A percentile compares a stretch with the other conserved stretches of the same genome.
These are phyloP conservation scores for Murraya koenigii DNA, from an alignment of 345 rosid genomes.

Conservation along the genomic window DNA sequence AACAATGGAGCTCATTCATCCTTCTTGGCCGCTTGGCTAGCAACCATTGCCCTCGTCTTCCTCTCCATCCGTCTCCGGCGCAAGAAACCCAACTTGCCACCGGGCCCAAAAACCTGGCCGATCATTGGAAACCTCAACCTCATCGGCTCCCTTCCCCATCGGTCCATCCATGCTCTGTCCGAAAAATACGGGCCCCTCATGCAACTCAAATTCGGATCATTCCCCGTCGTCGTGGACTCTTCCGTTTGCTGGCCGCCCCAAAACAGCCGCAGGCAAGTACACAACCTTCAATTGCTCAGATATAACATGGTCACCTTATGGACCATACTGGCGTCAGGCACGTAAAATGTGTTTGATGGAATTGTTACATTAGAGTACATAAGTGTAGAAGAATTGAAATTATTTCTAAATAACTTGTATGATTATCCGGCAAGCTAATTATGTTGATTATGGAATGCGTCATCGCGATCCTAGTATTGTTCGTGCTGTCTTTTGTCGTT, in stretches of 20 bases:
- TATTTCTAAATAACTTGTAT: slow-evolving; percentile 27
- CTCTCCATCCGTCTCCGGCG: slow-evolving; percentile 32
- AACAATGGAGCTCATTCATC: slow-evolving; percentile 17
- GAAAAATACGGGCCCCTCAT: slow-evolving; percentile 57
- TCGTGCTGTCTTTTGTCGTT: too few relatives aligned
- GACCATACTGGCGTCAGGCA: slow-evolving; percentile 69
- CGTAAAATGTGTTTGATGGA: slow-evolving; percentile 57
- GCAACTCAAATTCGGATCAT: slow-evolving; percentile 22
- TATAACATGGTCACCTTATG: slow-evolving; percentile 64
- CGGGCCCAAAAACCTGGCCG: slow-evolving; percentile 70
- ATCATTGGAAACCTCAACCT: slow-evolving; percentile 68
- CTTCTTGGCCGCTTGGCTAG: slow-evolving; percentile 24
- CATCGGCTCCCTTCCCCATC: slow-evolving; percentile 62
- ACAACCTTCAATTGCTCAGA: slow-evolving; percentile 61
- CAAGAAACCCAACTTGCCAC: slow-evolving; percentile 42
- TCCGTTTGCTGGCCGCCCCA: slow-evolving; percentile 40
- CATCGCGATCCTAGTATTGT: too few relatives aligned
- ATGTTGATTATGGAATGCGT: too few relatives aligned
- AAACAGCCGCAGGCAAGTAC: slow-evolving; percentile 58
- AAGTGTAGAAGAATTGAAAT: slow-evolving; percentile 42
- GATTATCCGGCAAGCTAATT: slow-evolving; percentile 16
- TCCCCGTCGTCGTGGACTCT: too few relatives aligned
- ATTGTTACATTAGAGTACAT: slow-evolving; percentile 63
- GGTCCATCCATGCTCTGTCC: slow-evolving; percentile 51
- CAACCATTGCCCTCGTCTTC: slow-evolving; percentile 34